These are phyloP conservation scores for Podospora fimiseda DNA, from an alignment of 495 filamentous ascomycete species.

Conservation along the genomic window DNA sequence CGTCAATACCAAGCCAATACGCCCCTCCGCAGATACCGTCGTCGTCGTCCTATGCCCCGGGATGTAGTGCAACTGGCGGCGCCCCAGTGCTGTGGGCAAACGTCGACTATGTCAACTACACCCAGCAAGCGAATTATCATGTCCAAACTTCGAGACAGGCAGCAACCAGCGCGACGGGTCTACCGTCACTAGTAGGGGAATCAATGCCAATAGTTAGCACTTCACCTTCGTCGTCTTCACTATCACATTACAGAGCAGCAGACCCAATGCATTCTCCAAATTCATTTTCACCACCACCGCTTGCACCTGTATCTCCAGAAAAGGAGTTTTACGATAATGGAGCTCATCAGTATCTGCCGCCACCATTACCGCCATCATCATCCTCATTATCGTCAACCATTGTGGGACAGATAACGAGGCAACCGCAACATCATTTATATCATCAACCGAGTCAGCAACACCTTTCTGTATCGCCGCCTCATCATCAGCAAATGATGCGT, in stretches of 20 bases:
- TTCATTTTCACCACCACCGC: not conserved
- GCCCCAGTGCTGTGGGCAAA: constrained; percentile 8
- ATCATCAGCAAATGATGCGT: not conserved
- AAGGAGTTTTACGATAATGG: constrained; percentile 14
- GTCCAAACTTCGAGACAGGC: constrained; percentile 7
- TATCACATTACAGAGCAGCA: not conserved
- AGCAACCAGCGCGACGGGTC: constrained; percentile 5
- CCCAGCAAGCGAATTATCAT: constrained; percentile 18
- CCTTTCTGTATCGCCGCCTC: not conserved
- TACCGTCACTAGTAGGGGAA: constrained; percentile 21
- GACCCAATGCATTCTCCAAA: not conserved
- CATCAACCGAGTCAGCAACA: not conserved
- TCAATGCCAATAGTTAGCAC: constrained; percentile 13
- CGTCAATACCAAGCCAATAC: constrained; percentile 1
- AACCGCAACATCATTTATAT: not conserved
- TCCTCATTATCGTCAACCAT: not conserved
- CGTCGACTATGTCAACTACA: constrained; percentile 26
- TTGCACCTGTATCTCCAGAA: constrained; percentile 4
- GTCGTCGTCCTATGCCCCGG: not conserved
- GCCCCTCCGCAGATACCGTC: not conserved
- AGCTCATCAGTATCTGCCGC: not conserved
- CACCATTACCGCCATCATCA: not conserved
- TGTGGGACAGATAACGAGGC: not conserved
- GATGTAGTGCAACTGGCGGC: not conserved
- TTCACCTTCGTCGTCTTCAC: not conserved